Evolutionary conservation across 208 protist species (phyloP), one percentile per base, ranked within the genome.

Genomic region (Leishmania martiniquensis): DNA sequence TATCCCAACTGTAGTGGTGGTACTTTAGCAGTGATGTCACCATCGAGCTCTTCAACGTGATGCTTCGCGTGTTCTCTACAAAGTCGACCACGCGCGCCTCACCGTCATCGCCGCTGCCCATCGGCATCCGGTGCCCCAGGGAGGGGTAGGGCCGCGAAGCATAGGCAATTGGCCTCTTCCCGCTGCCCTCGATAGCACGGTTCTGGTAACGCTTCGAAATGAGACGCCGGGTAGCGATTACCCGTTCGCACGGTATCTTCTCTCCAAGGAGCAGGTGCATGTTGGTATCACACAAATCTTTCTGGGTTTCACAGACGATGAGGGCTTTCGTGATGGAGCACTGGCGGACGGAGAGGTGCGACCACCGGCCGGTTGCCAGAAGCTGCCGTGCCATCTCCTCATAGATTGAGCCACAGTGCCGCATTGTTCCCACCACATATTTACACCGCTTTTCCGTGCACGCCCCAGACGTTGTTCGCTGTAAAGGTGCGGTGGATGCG

Each of bases 31-130:
- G 71, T 17, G 90, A 92, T n/a, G 84, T 75, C 73, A 96, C 92
- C 92, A 96, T 96, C 32, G 82, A 84, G 59, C 88, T 88, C 57
- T 95, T 96, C 37, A 96, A 80, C 9, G 92, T 96, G 60, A 96
- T 90, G 57, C 82, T 89, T 34, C 90, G 87, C 37, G 87, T 88
- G 57, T 84, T 90, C 72, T 94, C 89, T 4, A 96, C 83, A 83
- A 86, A 94, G 72, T 94, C 87, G 12, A 94, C 83, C 57, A 96
- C 75, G 66, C 89, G 85, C 20, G 59, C 60, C 75, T 88, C 69
- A 17, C 87, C 82, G n/a, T 92, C 88, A 45, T 77, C 75, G 17
- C 83, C 79, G 71, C 59, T 80, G 34, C 89, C 89, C 89, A 93
- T 91, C 5, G 89, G 86, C 75, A 92, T 76, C 12, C 88, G 88